Evolutionary conservation across 139 green algal species (phyloP), one percentile per base, ranked within the genome.

Genomic region (Pycnococcus provasolii): DNA sequence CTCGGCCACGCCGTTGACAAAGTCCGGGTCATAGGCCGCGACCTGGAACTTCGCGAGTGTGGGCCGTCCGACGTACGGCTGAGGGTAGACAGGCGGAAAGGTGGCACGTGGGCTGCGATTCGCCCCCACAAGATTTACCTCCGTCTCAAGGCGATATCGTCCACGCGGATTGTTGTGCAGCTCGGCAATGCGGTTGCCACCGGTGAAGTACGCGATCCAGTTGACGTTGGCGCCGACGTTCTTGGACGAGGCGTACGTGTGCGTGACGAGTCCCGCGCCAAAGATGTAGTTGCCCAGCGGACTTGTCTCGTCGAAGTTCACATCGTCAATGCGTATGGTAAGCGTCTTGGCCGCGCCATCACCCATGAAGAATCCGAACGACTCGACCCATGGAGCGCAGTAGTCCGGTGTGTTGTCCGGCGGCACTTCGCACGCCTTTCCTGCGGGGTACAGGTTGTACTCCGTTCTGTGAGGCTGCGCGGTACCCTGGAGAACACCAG

Each of bases 131-230:
- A 75, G 45, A n/a, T 45, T 48, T 2, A 75, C 69, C 11, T 8
- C 52, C 11, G 62, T 47, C 61, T 75, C 69, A 5, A 73, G 59
- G 37, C 67, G 42, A 60, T 60, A 73, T 8, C 69, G 62, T 15
- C 69, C 69, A 55, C 51, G 45, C 4, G 41, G 8, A 61, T 75
- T 75, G 69, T 75, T 75, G 62, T 75, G 63, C 4, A 75, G 69
- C 39, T 73, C 62, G 43, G 42, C 11, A 3, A 75, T 39, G 15
- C 69, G 62, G 69, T 75, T 70, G 60, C 69, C 69, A 40, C 69
- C 69, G 3, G 69, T 75, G 69, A 75, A 75, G 69, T 60, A 75
- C 13, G 69, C 69, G 9, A 72, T 54, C 6, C 58, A 75, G 46
- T 60, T 60, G 11, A 45, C 46, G 9, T 11, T 60, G 26, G 26